phyloP scores from a whole-genome alignment of 2,329 filamentous ascomycete genomes.

The Hypoxylon sp. region DNA sequence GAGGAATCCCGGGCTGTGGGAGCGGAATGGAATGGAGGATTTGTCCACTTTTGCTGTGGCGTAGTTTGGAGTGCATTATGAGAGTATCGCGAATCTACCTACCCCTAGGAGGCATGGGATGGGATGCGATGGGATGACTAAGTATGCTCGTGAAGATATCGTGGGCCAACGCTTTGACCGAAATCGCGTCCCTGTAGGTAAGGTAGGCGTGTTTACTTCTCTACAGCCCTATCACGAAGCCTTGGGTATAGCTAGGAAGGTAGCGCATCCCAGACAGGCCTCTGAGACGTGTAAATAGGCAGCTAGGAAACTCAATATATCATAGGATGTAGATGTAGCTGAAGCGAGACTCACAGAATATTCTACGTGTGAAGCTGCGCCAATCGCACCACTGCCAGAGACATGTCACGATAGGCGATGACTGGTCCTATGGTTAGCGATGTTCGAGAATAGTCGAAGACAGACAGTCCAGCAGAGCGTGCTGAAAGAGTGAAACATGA shows the following conservation, averaged over 20 bases:
- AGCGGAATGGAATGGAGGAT: no score
- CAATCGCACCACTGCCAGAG: background rate
- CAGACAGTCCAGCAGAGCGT: background rate
- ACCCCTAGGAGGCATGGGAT: background rate
- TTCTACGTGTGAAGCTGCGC: background rate
- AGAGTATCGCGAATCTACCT: background rate
- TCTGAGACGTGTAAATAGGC: background rate
- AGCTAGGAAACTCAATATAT: background rate
- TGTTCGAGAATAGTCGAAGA: background rate
- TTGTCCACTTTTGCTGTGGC: constrained; percentile 3
- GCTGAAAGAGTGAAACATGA: constrained; percentile 15
- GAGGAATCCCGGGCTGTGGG: no score
- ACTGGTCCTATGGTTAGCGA: background rate
- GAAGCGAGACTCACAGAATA: background rate
- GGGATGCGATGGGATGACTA: background rate
- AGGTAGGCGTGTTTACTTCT: background rate
- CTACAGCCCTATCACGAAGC: background rate
- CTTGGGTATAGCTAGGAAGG: background rate
- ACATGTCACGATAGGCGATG: background rate
- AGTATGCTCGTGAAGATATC: background rate
- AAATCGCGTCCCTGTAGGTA: background rate
- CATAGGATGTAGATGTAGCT: background rate
- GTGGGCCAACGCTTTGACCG: background rate
- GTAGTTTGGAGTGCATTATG: background rate
- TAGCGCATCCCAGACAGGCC: background rate